These are phyloP conservation scores for Ambrosia hybrid DNA, from an alignment of 140 eudicot genomes.

Conservation along the genomic window DNA sequence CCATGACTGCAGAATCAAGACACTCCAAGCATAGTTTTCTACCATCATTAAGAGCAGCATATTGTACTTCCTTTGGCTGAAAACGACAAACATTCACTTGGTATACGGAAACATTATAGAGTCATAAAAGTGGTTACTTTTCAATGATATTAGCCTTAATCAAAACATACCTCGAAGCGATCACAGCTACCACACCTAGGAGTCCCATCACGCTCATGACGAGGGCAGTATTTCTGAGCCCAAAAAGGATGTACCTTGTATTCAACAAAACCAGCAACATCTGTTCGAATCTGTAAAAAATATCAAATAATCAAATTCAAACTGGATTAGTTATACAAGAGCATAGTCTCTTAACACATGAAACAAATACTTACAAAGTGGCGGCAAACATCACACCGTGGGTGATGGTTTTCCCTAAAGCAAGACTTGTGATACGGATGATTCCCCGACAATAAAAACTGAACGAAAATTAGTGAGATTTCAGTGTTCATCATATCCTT, in stretches of 20 bases:
- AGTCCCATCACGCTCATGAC: conserved; percentile 76
- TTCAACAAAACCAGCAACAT: conserved; percentile 73
- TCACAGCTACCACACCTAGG: conserved; percentile 89
- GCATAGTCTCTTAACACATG: not conserved
- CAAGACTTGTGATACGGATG: conserved; percentile 75
- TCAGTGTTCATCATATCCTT: conserved; percentile 10
- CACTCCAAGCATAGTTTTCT: conserved; percentile 84
- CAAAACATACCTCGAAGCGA: conserved; percentile 72
- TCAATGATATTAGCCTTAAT: not conserved
- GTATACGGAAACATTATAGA: not conserved
- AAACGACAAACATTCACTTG: conserved; percentile 2
- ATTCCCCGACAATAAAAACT: conserved; percentile 72
- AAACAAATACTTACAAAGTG: conserved; percentile 62
- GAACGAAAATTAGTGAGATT: conserved; percentile 18
- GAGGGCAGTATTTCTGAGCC: conserved; percentile 80
- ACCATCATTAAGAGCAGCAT: conserved; percentile 75
- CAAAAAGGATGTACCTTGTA: conserved; percentile 84
- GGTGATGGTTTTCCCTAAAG: conserved; percentile 76
- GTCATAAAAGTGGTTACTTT: not conserved
- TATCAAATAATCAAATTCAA: conserved; percentile 7
- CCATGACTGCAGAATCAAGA: conserved; percentile 80
- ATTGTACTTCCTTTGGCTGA: conserved; percentile 64
- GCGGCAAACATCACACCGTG: conserved; percentile 81
- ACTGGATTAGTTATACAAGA: conserved; percentile 3
- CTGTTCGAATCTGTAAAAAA: conserved; percentile 60